phyloP scores from a whole-genome alignment of 208 protist species.

The Angomonas desouzai region DNA sequence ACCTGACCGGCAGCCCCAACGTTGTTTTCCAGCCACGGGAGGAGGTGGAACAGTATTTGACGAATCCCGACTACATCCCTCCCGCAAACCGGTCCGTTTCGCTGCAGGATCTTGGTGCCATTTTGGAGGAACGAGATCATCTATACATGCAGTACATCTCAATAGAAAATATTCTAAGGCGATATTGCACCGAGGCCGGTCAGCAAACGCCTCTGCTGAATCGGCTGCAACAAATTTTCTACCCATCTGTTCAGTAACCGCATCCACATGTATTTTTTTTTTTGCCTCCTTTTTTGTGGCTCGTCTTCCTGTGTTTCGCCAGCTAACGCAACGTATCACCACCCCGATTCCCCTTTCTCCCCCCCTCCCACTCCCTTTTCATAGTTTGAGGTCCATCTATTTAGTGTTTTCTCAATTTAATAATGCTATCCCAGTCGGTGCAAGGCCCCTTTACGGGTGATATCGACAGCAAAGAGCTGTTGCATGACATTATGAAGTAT shows the following conservation, averaged over 20 bases:
- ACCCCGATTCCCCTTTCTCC: too few species aligned
- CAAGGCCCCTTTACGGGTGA: slow-evolving; percentile 49
- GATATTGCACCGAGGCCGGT: slow-evolving; percentile 9
- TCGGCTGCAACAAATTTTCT: background rate
- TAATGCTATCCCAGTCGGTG: slow-evolving; percentile 28
- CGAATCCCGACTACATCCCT: slow-evolving; percentile 2
- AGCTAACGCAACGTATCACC: too few species aligned
- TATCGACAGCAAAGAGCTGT: slow-evolving; percentile 40
- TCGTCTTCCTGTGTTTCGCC: background rate
- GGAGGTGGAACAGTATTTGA: background rate
- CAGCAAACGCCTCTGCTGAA: background rate
- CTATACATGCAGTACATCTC: slow-evolving; percentile 39
- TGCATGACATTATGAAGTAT: slow-evolving; percentile 75
- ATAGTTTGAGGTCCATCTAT: background rate
- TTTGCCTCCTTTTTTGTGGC: background rate
- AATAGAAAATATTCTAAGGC: slow-evolving; percentile 22
- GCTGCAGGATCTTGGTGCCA: slow-evolving; percentile 46
- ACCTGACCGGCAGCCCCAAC: slow-evolving; percentile 21
- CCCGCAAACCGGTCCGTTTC: slow-evolving; percentile 29
- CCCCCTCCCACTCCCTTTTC: too few species aligned
- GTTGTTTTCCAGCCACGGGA: background rate
- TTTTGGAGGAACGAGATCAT: slow-evolving; percentile 65
- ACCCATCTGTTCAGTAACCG: background rate
- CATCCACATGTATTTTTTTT: background rate
- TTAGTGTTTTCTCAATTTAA: background rate